Evolutionary conservation across 208 protist species (phyloP).

Genomic region (Trypanosoma avium): DNA sequence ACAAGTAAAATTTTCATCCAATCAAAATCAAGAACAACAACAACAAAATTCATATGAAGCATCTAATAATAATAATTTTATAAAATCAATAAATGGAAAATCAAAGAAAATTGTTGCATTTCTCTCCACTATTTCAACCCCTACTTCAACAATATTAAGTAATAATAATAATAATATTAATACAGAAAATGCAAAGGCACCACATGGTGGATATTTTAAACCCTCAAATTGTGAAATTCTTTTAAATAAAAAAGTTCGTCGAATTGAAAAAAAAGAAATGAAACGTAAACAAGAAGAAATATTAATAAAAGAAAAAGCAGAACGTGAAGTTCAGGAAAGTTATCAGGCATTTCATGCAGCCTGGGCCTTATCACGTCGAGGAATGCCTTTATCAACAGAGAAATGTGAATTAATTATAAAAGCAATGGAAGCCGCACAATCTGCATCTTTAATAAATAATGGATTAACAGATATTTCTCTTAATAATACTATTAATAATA

Average conservation of each 20-base stretch:
- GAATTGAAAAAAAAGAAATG: background rate
- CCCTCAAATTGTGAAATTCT: constrained; percentile 28
- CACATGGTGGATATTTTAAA: background rate
- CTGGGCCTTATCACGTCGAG: constrained; percentile 52
- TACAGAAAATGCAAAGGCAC: background rate
- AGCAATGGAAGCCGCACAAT: constrained; percentile 6
- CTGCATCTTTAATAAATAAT: background rate
- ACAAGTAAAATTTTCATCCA: too few species aligned
- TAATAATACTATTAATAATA: too few species aligned
- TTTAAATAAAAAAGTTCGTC: constrained; percentile 25
- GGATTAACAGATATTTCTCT: background rate
- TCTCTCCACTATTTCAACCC: constrained; percentile 3
- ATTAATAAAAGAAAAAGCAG: background rate
- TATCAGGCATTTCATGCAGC: constrained; percentile 56
- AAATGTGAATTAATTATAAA: constrained; percentile 13
- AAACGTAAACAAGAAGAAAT: background rate
- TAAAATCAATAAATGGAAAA: background rate
- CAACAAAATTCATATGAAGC: background rate
- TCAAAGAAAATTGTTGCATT: constrained; percentile 5
- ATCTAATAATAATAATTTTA: background rate
- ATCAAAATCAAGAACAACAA: background rate
- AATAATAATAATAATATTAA: too few species aligned
- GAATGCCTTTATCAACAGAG: constrained; percentile 63
- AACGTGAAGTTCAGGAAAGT: constrained; percentile 23
- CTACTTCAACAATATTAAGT: too few species aligned